A percentile compares a stretch with the other conserved stretches of the same genome.
Evolutionary conservation across 202 grass and related monocot genomes (phyloP).

Genomic region (Musa balbisiana): DNA sequence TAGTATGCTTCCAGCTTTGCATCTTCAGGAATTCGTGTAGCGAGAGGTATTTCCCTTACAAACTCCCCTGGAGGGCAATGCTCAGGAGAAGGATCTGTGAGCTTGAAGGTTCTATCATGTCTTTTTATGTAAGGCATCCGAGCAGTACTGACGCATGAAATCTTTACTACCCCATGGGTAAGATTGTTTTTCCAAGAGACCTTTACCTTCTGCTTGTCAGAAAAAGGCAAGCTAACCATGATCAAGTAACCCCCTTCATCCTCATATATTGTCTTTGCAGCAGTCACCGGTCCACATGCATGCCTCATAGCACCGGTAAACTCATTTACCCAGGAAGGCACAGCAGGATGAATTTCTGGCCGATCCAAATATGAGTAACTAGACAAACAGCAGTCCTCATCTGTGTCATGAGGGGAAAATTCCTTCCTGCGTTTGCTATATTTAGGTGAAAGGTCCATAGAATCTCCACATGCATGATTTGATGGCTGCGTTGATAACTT

Average conservation of each 20-base stretch:
- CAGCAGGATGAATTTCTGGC: background rate
- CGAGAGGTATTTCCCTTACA: conserved; percentile 6
- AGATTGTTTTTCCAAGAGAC: conserved; percentile 12
- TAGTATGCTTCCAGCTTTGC: conserved; percentile 14
- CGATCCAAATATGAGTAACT: background rate
- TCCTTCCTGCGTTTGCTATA: conserved; percentile 12
- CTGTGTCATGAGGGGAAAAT: background rate
- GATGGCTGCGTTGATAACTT: conserved; percentile 9
- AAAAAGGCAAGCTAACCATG: conserved; percentile 12
- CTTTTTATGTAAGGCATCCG: conserved; percentile 12
- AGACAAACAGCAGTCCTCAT: background rate
- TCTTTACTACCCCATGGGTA: conserved; percentile 8
- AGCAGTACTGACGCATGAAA: conserved; percentile 2
- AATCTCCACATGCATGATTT: conserved; percentile 2
- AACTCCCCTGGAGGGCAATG: conserved; percentile 12
- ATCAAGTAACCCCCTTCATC: conserved; percentile 15
- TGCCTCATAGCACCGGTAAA: conserved; percentile 9
- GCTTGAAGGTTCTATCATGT: conserved; percentile 9
- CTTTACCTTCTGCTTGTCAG: conserved; percentile 6
- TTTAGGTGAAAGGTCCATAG: background rate
- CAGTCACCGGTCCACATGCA: conserved; percentile 1
- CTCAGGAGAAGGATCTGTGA: conserved; percentile 3
- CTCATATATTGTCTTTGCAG: conserved; percentile 17
- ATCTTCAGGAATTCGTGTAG: conserved; percentile 14
- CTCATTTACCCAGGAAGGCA: conserved; percentile 12